phyloP scores from a whole-genome alignment of 495 filamentous ascomycete species.

The Symbiotaphrina buchneri region DNA sequence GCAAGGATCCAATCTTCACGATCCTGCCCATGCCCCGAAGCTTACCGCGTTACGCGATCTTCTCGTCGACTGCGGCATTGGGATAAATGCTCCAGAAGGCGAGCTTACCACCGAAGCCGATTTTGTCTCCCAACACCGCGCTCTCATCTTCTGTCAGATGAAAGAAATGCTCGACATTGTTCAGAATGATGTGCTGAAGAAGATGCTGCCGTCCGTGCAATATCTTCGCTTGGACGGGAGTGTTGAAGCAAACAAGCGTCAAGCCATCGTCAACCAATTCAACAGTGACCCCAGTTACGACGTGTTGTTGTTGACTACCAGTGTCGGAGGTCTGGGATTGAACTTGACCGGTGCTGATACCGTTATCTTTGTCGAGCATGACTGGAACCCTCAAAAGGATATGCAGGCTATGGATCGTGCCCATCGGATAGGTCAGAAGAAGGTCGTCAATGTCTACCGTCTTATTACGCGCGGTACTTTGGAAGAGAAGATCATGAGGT shows the following conservation, averaged over 20 bases:
- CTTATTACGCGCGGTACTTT: conserved; percentile 85
- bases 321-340: conserved; percentile 80
- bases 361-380: conserved; percentile 97
- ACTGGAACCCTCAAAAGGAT: conserved; percentile 99
- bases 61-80: conserved; percentile 88
- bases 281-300: conserved; percentile 95
- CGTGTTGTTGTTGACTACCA: conserved; percentile 76
- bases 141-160: conserved; percentile 96
- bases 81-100: conserved; percentile 33
- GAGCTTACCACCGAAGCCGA: conserved; percentile 42
- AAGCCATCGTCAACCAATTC: conserved; percentile 96
- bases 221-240: conserved; percentile 80
- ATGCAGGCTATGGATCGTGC: conserved; percentile 98
- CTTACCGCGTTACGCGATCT: conserved; percentile 73
- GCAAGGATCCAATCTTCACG: conserved; percentile 55
- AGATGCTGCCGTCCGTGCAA: conserved; percentile 65
- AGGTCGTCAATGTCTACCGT: conserved; percentile 98
- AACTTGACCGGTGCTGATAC: conserved; percentile 96
- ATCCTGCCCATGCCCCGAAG: conserved; percentile 80
- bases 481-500: conserved; percentile 95
- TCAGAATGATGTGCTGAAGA: conserved; percentile 69
- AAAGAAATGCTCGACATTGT: conserved; percentile 99
- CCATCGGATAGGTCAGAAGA: conserved; percentile 96
- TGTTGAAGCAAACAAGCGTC: conserved; percentile 73
- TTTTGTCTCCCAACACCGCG: conserved; percentile 84